These are phyloP conservation scores for Coemansia sp. DNA, from an alignment of 192 early-diverging fungal species.

Conservation along the genomic window DNA sequence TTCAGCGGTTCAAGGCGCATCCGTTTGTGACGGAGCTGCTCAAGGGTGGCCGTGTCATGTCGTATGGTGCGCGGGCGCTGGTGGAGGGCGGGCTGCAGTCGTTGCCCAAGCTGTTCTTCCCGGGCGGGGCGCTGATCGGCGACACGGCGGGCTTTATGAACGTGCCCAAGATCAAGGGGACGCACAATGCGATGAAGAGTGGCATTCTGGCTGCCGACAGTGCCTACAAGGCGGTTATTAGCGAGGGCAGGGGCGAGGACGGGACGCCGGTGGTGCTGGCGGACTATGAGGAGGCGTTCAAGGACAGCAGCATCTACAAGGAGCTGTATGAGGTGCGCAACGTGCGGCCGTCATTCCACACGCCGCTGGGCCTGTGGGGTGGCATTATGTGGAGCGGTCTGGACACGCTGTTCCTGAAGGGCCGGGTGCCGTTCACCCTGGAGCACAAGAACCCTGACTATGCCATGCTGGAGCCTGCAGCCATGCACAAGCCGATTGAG, in stretches of 20 bases:
- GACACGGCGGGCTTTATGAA: conserved; percentile 96
- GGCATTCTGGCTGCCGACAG: conserved; percentile 95
- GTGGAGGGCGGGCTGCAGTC: conserved; percentile 96
- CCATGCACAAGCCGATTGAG: conserved; percentile 73
- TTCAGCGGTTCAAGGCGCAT: conserved; percentile 95
- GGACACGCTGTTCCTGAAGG: conserved; percentile 84
- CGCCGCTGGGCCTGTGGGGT: conserved; percentile 76
- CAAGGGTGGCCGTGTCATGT: conserved; percentile 82
- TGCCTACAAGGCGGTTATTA: conserved; percentile 63
- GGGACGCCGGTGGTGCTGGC: conserved; percentile 62
- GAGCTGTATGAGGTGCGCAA: conserved; percentile 92
- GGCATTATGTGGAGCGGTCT: conserved; percentile 84
- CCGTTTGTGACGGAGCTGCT: conserved; percentile 75
- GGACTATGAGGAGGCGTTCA: conserved; percentile 74
- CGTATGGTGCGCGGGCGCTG: conserved; percentile 94
- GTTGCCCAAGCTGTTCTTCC: conserved; percentile 89
- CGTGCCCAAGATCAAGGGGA: conserved; percentile 98
- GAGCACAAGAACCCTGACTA: conserved; percentile 80
- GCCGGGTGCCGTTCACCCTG: conserved; percentile 90
- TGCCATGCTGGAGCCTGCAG: conserved; percentile 66
- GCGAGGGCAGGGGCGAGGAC: conserved; percentile 30
- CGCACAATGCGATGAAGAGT: conserved; percentile 98
- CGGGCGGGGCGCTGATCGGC: conserved; percentile 93
- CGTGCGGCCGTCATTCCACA: conserved; percentile 89
- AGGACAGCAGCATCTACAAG: conserved; percentile 83